Conservation (phyloP, 805 yeast genomes). For the Candida pseudoglaebosa region DNA sequence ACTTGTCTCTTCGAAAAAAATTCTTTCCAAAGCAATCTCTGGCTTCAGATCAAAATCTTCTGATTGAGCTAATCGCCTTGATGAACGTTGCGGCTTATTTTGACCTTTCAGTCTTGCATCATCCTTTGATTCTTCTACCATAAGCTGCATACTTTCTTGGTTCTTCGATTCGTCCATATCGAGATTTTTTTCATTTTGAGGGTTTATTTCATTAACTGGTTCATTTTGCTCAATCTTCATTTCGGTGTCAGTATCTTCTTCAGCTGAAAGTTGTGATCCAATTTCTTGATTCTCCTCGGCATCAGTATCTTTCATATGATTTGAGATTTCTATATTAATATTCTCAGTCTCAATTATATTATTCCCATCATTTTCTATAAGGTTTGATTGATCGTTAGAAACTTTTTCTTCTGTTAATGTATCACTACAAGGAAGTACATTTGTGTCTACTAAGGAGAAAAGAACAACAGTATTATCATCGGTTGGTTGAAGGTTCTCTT, state of each 20-base stretch:
- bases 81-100: constrained; percentile 32
- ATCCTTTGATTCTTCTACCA: background rate
- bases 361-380: too few species aligned
- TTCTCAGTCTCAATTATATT: background rate
- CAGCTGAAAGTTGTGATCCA: constrained; percentile 5
- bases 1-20: constrained; percentile 25
- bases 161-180: constrained; percentile 3
- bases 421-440: too few species aligned
- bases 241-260: constrained; percentile 13
- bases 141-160: too few species aligned
- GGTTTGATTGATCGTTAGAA: too few species aligned
- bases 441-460: too few species aligned
- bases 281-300: background rate
- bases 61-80: constrained; percentile 27
- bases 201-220: constrained; percentile 16
- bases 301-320: background rate
- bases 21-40: constrained; percentile 18
- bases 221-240: constrained; percentile 5
- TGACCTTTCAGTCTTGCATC: constrained; percentile 15
- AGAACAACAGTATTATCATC: too few species aligned
- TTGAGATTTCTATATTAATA: background rate
- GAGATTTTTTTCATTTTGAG: constrained; percentile 17
- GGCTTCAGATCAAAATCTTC: constrained; percentile 17
- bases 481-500: too few species aligned
- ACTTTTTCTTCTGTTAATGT: too few species aligned